phyloP scores from a whole-genome alignment of 1,284 basidiomycete genomes.

The Sphagnurus paluster region DNA sequence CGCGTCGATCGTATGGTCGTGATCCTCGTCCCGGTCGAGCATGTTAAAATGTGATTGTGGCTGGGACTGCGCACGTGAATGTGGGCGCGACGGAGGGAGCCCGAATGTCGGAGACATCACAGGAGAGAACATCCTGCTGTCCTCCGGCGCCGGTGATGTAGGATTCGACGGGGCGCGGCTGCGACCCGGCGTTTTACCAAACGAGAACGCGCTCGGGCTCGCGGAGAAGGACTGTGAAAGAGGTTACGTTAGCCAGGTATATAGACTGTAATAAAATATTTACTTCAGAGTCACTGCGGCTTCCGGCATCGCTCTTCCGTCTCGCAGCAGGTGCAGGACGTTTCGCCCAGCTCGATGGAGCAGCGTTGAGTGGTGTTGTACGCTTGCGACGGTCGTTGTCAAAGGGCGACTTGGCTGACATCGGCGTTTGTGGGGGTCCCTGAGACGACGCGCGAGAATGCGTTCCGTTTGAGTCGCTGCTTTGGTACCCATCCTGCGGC shows the following conservation, averaged over 20 bases:
- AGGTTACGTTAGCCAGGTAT: too few species aligned
- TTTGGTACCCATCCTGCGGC: slow-evolving; percentile 34
- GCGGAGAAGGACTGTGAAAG: slow-evolving; percentile 28
- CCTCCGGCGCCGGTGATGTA: slow-evolving; percentile 47
- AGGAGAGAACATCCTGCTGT: slow-evolving; percentile 42
- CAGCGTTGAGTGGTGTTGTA: slow-evolving; percentile 54
- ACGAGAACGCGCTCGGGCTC: slow-evolving; percentile 45
- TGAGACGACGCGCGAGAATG: slow-evolving; percentile 38
- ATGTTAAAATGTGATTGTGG: slow-evolving; percentile 34
- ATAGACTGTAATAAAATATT: too few species aligned
- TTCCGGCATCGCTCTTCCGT: slow-evolving; percentile 68
- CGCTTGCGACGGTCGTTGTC: slow-evolving; percentile 66
- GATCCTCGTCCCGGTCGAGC: slow-evolving; percentile 37
- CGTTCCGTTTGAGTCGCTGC: slow-evolving; percentile 50
- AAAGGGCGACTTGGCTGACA: slow-evolving; percentile 50
- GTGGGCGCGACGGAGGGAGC: slow-evolving; percentile 46
- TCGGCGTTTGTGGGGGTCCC: slow-evolving; percentile 46
- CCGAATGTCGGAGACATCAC: slow-evolving; percentile 33
- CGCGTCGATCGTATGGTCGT: slow-evolving; percentile 29
- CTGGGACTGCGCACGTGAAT: slow-evolving; percentile 59
- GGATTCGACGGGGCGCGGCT: slow-evolving; percentile 69
- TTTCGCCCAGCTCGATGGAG: slow-evolving; percentile 74
- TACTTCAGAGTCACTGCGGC: slow-evolving; percentile 71
- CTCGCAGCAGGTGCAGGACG: slow-evolving; percentile 61
- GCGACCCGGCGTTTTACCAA: slow-evolving; percentile 42